A percentile compares a stretch with the other conserved stretches of the same genome.
These are phyloP conservation scores for Diaporthe ilicicola DNA, from an alignment of 2,329 filamentous ascomycete genomes.

Conservation along the genomic window DNA sequence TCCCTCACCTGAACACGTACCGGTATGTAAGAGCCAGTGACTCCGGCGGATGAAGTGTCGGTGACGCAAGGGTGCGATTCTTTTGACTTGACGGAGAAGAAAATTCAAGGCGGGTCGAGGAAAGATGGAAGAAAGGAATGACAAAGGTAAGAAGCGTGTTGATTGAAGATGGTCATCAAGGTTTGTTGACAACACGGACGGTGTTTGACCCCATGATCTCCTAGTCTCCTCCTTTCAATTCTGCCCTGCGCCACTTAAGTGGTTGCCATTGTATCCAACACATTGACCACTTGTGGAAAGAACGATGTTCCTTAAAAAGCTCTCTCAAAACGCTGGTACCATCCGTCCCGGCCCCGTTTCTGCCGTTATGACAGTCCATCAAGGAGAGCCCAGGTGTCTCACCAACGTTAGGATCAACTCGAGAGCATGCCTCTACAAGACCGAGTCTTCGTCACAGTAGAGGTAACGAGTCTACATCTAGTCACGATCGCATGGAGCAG, in stretches of 20 bases:
- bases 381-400: neutral
- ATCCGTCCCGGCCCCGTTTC: neutral
- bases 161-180: neutral
- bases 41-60: neutral
- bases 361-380: neutral
- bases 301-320: too few relatives aligned
- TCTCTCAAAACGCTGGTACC: too few relatives aligned
- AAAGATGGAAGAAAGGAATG: too few relatives aligned
- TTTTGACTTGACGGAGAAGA: neutral
- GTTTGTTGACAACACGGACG: neutral
- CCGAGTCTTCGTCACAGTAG: neutral
- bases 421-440: too few relatives aligned
- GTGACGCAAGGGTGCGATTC: neutral
- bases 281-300: neutral
- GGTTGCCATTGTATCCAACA: neutral
- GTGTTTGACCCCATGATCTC: too few relatives aligned
- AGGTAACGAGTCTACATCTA: neutral
- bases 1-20: too few relatives aligned
- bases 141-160: neutral
- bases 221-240: neutral
- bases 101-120: too few relatives aligned
- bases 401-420: neutral
- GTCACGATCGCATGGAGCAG: too few relatives aligned
- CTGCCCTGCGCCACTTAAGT: neutral
- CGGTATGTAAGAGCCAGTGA: neutral